Percentiles rank a stretch among this genome's conserved stretches.
phyloP scores from a whole-genome alignment of 179 eudicot species.

The Camellia oleifera region DNA sequence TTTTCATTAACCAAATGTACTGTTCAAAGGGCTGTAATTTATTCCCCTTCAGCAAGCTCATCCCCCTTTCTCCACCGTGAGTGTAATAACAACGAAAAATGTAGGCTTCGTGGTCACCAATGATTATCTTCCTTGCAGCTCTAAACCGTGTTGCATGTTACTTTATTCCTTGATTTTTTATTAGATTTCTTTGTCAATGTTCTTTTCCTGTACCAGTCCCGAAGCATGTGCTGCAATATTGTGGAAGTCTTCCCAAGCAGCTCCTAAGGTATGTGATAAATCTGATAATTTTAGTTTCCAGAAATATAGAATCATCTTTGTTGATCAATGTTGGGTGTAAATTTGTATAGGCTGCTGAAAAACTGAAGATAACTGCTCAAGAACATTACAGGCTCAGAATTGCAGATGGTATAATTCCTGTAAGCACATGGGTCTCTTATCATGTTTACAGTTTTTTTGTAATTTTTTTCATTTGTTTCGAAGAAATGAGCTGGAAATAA shows the following conservation, averaged over 20 bases:
- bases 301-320: neutral
- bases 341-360: conserved; percentile 36
- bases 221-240: conserved; percentile 51
- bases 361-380: conserved; percentile 38
- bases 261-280: conserved; percentile 30
- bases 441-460: neutral
- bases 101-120: neutral
- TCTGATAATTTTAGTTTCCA: neutral
- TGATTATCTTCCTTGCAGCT: neutral
- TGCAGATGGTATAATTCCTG: conserved; percentile 34
- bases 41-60: neutral
- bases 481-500: neutral
- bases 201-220: conserved; percentile 22
- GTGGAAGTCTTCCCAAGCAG: conserved; percentile 35
- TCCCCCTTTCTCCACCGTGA: neutral
- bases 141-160: neutral
- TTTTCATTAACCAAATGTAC: neutral
- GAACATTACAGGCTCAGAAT: conserved; percentile 33
- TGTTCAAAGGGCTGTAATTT: neutral
- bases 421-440: conserved; percentile 9
- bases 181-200: neutral
- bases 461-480: neutral
- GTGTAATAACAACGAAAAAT: neutral
- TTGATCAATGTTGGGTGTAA: neutral
- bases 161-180: neutral